Conservation (phyloP, 2,329 filamentous ascomycete genomes). For the Penicillium sp. region DNA sequence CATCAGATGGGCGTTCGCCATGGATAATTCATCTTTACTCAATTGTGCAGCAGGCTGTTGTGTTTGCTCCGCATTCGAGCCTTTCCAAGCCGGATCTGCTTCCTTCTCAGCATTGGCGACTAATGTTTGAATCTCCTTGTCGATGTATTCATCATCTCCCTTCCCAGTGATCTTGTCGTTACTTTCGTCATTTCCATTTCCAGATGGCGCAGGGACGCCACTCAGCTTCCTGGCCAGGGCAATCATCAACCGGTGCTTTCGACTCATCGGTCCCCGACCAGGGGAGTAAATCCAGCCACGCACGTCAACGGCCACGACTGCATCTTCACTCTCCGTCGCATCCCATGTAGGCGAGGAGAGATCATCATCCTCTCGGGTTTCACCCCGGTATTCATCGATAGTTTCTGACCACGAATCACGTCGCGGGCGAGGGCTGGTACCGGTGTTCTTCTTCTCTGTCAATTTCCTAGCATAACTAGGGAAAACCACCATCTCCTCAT, state of each 20-base stretch:
- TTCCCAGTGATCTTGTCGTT: constrained; percentile 36
- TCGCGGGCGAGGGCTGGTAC: constrained; percentile 25
- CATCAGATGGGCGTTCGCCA: constrained; percentile 85
- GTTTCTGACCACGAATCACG: constrained; percentile 29
- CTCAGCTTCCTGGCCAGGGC: constrained; percentile 83
- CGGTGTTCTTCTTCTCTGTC: constrained; percentile 44
- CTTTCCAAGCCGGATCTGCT: constrained; percentile 65
- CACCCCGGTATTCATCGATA: constrained; percentile 42
- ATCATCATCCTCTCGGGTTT: constrained; percentile 53
- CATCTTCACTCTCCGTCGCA: constrained; percentile 73
- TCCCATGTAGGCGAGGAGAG: constrained; percentile 74
- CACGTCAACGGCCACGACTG: constrained; percentile 89
- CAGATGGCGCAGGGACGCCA: constrained; percentile 70
- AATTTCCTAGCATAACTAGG: constrained; percentile 86
- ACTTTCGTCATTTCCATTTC: constrained; percentile 29
- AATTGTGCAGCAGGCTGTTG: constrained; percentile 47
- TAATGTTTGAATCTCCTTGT: constrained; percentile 73
- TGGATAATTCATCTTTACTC: constrained; percentile 69
- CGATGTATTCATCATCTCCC: constrained; percentile 64
- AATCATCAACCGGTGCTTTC: constrained; percentile 82
- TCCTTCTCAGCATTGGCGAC: constrained; percentile 69
- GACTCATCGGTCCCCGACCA: constrained; percentile 76
- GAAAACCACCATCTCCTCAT: constrained; percentile 92
- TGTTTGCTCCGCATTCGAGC: constrained; percentile 51
- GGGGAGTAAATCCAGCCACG: constrained; percentile 93